phyloP scores from a whole-genome alignment of 768 basidiomycete species.

The Boletus coccyginus region DNA sequence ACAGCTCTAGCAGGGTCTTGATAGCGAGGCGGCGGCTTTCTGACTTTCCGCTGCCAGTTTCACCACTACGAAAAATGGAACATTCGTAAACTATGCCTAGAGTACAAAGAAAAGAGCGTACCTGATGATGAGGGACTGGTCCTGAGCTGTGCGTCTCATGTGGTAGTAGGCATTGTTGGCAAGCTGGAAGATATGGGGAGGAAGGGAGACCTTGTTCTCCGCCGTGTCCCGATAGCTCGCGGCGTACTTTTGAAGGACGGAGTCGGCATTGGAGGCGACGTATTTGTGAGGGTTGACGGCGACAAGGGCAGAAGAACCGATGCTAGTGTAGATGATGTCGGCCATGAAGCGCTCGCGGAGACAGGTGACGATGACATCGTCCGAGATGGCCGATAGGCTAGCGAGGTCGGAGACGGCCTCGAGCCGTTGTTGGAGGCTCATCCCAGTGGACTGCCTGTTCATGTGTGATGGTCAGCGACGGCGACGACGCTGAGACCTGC shows the following conservation, averaged over 20 bases:
- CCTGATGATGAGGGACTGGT: constrained; percentile 88
- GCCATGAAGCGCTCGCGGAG: constrained; percentile 85
- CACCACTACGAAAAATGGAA: constrained; percentile 55
- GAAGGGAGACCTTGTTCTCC: constrained; percentile 54
- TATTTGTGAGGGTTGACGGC: constrained; percentile 95
- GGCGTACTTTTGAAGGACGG: constrained; percentile 80
- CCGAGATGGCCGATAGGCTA: constrained; percentile 61
- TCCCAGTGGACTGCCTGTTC: not conserved
- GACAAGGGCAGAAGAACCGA: constrained; percentile 73
- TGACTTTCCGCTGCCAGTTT: constrained; percentile 92
- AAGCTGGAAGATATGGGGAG: constrained; percentile 91
- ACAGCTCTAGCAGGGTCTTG: constrained; percentile 89
- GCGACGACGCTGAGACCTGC: not conserved
- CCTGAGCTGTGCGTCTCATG: constrained; percentile 91
- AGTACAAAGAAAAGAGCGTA: constrained; percentile 37
- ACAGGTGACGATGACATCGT: constrained; percentile 82
- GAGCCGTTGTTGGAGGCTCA: constrained; percentile 57
- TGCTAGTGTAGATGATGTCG: constrained; percentile 74
- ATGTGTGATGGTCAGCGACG: not conserved
- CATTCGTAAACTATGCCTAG: not conserved
- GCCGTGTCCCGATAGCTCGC: constrained; percentile 78
- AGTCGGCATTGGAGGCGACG: constrained; percentile 78
- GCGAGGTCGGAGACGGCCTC: constrained; percentile 73
- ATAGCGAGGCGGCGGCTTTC: constrained; percentile 89
- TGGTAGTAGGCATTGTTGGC: constrained; percentile 94